phyloP scores from a whole-genome alignment of 2,329 filamentous ascomycete species.

The Penicillium italicum region DNA sequence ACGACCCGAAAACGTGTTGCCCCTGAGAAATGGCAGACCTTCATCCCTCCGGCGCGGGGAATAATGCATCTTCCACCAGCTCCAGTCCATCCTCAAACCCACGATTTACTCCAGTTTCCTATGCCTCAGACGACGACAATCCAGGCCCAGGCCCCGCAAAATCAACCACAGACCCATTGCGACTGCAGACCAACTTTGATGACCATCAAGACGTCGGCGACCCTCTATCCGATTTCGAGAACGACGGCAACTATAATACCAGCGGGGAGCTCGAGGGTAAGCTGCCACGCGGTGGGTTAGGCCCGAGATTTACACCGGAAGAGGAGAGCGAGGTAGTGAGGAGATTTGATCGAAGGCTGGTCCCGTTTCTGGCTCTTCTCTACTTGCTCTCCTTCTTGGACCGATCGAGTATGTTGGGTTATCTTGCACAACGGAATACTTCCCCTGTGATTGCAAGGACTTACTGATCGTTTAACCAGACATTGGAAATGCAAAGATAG shows the following conservation, averaged over 20 bases:
- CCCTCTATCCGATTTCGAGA: slow-evolving; percentile 24
- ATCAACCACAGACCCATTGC: slow-evolving; percentile 23
- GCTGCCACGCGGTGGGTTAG: slow-evolving; percentile 2
- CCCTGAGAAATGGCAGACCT: slow-evolving; percentile 23
- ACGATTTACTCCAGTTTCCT: slow-evolving; percentile 37
- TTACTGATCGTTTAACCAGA: slow-evolving; percentile 35
- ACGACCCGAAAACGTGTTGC: not conserved
- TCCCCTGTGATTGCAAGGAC: not conserved
- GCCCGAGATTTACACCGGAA: slow-evolving; percentile 49
- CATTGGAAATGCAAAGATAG: slow-evolving; percentile 62
- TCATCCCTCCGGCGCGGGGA: slow-evolving; percentile 25
- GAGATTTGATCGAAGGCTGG: slow-evolving; percentile 73
- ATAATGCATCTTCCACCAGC: slow-evolving; percentile 24
- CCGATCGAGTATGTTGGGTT: slow-evolving; percentile 63
- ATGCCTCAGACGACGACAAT: slow-evolving; percentile 27
- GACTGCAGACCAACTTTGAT: slow-evolving; percentile 36
- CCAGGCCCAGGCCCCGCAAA: slow-evolving; percentile 13
- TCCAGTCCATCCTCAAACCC: slow-evolving; percentile 27
- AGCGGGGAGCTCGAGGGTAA: slow-evolving; percentile 23
- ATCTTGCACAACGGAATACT: not conserved
- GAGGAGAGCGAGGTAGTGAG: slow-evolving; percentile 69
- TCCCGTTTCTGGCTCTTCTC: slow-evolving; percentile 74
- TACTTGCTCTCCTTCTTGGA: slow-evolving; percentile 86
- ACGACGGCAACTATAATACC: slow-evolving; percentile 29
- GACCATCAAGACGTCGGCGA: slow-evolving; percentile 12